phyloP scores from a whole-genome alignment of 495 filamentous ascomycete species.

The Penicillium goetzii region DNA sequence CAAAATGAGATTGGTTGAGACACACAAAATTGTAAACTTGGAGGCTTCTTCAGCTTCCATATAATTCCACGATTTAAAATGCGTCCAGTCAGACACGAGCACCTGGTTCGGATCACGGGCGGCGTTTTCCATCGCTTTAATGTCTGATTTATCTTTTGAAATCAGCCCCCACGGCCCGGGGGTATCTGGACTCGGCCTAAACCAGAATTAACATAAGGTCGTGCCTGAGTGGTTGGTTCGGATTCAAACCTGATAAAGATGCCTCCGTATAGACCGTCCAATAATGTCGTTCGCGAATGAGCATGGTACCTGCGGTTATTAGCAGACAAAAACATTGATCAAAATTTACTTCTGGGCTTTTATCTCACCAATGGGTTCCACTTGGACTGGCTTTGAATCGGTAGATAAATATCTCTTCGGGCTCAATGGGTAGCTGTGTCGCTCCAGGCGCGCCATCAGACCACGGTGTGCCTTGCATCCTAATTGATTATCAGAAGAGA shows the following conservation, averaged over 20 bases:
- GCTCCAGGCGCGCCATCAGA: slow-evolving; percentile 57
- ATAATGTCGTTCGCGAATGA: slow-evolving; percentile 50
- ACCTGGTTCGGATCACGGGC: slow-evolving; percentile 41
- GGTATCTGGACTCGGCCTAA: background rate
- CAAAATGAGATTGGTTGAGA: background rate
- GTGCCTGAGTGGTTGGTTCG: background rate
- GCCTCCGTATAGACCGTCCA: slow-evolving; percentile 58
- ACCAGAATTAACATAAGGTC: no score
- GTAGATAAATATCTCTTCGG: slow-evolving; percentile 49
- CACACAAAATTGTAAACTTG: slow-evolving; percentile 44
- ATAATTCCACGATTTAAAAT: slow-evolving; percentile 50
- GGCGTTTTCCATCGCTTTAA: slow-evolving; percentile 47
- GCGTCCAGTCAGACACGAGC: slow-evolving; percentile 55
- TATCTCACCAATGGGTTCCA: slow-evolving; percentile 46
- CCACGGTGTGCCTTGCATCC: slow-evolving; percentile 39
- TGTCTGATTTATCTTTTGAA: slow-evolving; percentile 32
- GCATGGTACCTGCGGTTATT: slow-evolving; percentile 46
- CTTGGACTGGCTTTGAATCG: slow-evolving; percentile 52
- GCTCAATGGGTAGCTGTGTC: slow-evolving; percentile 48
- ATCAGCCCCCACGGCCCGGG: slow-evolving; percentile 46
- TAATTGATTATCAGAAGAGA: background rate
- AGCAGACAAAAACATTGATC: background rate
- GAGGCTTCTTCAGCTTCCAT: slow-evolving; percentile 39
- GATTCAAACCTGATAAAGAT: slow-evolving; percentile 36
- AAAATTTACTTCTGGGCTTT: background rate